Evolutionary conservation across 352 stramenopile species (phyloP).

Genomic region (Pythium insidiosum): DNA sequence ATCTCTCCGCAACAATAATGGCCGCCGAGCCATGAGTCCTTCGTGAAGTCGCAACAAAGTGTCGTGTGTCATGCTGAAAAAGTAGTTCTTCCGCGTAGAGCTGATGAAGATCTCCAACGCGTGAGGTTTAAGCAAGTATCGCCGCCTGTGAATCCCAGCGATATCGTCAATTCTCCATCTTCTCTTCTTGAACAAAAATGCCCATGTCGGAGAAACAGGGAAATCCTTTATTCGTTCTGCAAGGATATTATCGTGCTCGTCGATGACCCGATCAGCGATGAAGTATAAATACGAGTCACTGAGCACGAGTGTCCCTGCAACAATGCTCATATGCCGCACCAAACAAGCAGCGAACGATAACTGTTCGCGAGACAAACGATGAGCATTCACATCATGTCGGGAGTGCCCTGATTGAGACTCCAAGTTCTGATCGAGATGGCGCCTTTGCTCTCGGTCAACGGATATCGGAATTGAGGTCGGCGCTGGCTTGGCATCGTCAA

Average conservation of each 20-base stretch:
- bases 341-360: constrained; percentile 50
- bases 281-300: constrained; percentile 50
- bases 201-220: constrained; percentile 33
- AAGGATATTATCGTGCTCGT: constrained; percentile 62
- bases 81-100: constrained; percentile 82
- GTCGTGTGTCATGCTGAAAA: constrained; percentile 61
- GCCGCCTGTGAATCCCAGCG: constrained; percentile 47
- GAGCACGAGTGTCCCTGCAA: constrained; percentile 53
- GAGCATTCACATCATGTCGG: too few species aligned
- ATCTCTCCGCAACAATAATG: constrained; percentile 55
- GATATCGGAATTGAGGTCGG: too few species aligned
- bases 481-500: too few species aligned
- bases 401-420: too few species aligned
- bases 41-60: constrained; percentile 59
- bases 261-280: constrained; percentile 52
- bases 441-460: too few species aligned
- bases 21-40: constrained; percentile 46
- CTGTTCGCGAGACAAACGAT: constrained; percentile 6
- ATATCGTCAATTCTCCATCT: constrained; percentile 73
- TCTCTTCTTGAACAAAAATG: constrained; percentile 67
- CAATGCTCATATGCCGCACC: constrained; percentile 68
- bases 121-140: constrained; percentile 77
- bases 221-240: constrained; percentile 39
- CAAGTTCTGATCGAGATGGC: too few species aligned
- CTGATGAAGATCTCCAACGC: constrained; percentile 77